Evolutionary conservation across 345 rosid species (phyloP), one percentile per base, ranked within the genome.

Genomic region (Durio zibethinus): DNA sequence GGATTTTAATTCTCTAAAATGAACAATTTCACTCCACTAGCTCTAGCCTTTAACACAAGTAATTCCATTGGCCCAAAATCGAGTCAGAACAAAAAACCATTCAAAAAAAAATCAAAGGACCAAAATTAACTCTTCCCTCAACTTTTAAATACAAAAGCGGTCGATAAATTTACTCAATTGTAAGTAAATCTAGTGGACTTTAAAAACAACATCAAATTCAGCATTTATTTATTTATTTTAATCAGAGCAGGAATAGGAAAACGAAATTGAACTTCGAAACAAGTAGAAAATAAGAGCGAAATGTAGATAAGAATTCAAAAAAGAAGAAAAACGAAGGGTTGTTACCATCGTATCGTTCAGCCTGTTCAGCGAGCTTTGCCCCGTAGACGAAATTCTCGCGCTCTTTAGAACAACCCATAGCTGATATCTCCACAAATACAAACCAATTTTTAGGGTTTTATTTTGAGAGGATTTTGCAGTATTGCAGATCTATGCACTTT

Each of bases 361-460:
- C 89, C 75, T 86, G 89, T 78, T 87, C 89, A 12, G 89, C 87
- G 61, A 87, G 89, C 78, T 87, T 87, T 72, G 88, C 88, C 79
- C 76, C 80, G 85, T 86, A 86, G 81, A 86, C 84, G 77, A 81
- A 84, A 79, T 67, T 77, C 38, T 84, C 85, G 45, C 89, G 86
- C 2, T 61, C 79, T 71, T 27, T 50, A 27, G 81, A 76, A 74
- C 77, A 66, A 74, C 73, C 83, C 86, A 83, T 83, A 40, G 77
- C 84, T 40, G 80, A 74, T 77, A 74, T 79, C 62, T 14, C 50
- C 40, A 47, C 52, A 68, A 57, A 53, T 31, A 15, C 33, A 29
- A 4, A 0, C 64, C 2, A 27, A 14, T 29, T 1, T 4, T 79
- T 56, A 66, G 75, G 82, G 71, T 74, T 79, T 66, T 35, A 36